phyloP scores from a whole-genome alignment of 148 eudicot species.

The Rhododendron molle region DNA sequence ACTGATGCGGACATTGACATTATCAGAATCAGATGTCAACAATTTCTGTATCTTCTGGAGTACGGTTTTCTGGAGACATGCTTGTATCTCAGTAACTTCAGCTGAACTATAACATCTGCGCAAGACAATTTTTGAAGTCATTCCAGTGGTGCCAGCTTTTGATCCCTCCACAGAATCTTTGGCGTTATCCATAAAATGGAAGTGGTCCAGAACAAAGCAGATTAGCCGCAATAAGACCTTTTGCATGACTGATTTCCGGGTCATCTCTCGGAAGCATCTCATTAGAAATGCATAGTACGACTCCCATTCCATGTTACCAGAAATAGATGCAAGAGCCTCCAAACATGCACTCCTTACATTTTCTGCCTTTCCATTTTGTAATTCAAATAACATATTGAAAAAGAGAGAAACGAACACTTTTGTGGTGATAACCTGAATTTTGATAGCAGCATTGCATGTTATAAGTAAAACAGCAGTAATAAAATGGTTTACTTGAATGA shows the following conservation, averaged over 20 bases:
- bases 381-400: slow-evolving; percentile 60
- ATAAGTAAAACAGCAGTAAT: background rate
- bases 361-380: slow-evolving; percentile 64
- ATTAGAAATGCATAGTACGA: slow-evolving; percentile 52
- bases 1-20: slow-evolving; percentile 62
- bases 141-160: background rate
- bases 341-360: slow-evolving; percentile 63
- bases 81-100: slow-evolving; percentile 41
- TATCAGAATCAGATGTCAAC: slow-evolving; percentile 64
- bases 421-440: slow-evolving; percentile 45
- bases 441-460: background rate
- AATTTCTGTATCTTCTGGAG: slow-evolving; percentile 76
- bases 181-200: slow-evolving; percentile 49
- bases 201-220: slow-evolving; percentile 64
- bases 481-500: background rate
- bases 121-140: background rate
- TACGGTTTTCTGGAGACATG: slow-evolving; percentile 41
- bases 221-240: slow-evolving; percentile 69
- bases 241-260: slow-evolving; percentile 51
- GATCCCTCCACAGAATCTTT: slow-evolving; percentile 14
- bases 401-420: slow-evolving; percentile 76
- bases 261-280: slow-evolving; percentile 74
- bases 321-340: slow-evolving; percentile 67
- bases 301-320: slow-evolving; percentile 76
- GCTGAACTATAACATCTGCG: slow-evolving; percentile 18